Base-by-base conservation (phyloP, 2,329 filamentous ascomycete species). In the Gnomoniopsis smithogilvyi region DNA sequence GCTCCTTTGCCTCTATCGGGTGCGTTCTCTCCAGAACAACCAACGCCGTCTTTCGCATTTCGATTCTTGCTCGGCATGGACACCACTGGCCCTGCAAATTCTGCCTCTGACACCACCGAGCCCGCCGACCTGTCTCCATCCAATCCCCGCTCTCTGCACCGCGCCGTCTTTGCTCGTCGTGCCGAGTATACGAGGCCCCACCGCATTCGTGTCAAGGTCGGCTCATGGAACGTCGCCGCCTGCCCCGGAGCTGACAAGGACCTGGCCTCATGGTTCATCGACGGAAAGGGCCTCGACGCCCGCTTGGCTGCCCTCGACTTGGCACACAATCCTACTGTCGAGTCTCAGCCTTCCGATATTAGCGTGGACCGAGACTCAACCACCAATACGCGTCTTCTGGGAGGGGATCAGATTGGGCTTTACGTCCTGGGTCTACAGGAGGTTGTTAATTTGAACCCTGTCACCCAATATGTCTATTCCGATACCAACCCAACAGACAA, bases 371-470 rank as follows among this genome's bases (percentile, higher is more conserved):
- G 68, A 38, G 67, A 73, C 34, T n/a, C n/a, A n/a, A 63, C 67
- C 26, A 65, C 70, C 26, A 67, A 69, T 0, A 65, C 79, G 30
- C 76, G 75, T 6, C 65, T 89, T 1, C 75, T 84, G 0, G 83
- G 81, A 11, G 81, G 81, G 34, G 82, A 88, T 22, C 85, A 92
- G n/a, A 83, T 98, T 47, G 93, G 90, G 1, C 82, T 99, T 17
- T 99, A 98, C 69, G 90, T 93, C 0, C 78, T 99, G 8, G 94
- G 92, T 0, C 75, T 99, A 57, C 95, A 99, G 70, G 95, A 99
- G 74, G 86, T 98, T 26, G 89, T 97, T 12, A 92, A 96, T 70
- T 80, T 99, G 59, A 89, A 87, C 26, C 88, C 89, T 34, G 85
- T 92, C 3, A 83, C 88, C 26, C 91, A 96, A 69, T 92, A 93